Evolutionary conservation across 2,329 filamentous ascomycete genomes (phyloP), one percentile per base, ranked within the genome.

Genomic region (Huntiella savannae): DNA sequence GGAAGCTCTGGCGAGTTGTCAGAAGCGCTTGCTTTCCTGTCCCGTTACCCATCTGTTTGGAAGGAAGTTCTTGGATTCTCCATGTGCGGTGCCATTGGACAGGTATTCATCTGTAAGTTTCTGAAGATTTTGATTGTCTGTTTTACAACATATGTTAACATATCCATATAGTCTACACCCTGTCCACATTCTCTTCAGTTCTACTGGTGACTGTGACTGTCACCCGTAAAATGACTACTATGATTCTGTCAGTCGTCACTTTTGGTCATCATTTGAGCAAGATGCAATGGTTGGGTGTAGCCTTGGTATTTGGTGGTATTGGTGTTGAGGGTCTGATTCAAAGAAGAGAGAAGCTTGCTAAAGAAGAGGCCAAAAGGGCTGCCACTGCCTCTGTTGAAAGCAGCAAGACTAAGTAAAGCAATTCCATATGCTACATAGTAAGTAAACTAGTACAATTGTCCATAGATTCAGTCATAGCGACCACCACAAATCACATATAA

Each of bases 221-320:
- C 40, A 98, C 91, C 40, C 74, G 91, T 58, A 98, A 98, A 68
- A 98, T 98, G 91, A 74, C 96, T 60, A 96, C 88, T 54, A 98
- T 98, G 91, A 84, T 96, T 50, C 70, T 96, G 44, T 94, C 85
- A 46, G 91, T 98, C 22, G 68, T 96, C 50, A 86, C 85, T 64
- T 98, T 96, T 60, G 91, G 91, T 22, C 91, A 98, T 62, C 75
- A 73, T 52, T 71, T 98, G 42, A 82, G 75, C 22, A 64, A 68
- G n/a, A 92, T 88, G 71, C 91, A 98, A 65, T 94, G 87, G 83
- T 66, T 92, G 5, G 91, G 91, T 52, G 87, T 98, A 32, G 79
- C 74, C 0, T 68, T 98, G 49, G 91, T 98, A 6, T 98, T 98
- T 66, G 86, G 87, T 19, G 91, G 88, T 44, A 87, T 98, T 58